Evolutionary conservation across 768 basidiomycete species (phyloP).

Genomic region (Gloeopeniophorella convolvens): DNA sequence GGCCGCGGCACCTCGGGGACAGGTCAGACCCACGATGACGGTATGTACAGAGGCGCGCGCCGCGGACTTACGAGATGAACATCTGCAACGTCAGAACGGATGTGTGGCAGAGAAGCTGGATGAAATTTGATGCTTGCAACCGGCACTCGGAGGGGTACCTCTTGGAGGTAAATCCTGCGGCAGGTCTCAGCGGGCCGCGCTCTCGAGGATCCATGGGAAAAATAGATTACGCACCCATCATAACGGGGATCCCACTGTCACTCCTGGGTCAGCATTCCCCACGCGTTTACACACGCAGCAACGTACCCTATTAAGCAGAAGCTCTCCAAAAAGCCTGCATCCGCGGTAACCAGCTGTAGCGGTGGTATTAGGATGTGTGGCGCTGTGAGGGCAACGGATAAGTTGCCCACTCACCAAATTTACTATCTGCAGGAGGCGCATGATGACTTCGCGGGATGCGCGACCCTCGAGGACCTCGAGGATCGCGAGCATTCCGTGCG

Average conservation of each 20-base stretch:
- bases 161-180: constrained; percentile 84
- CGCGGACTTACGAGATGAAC: constrained; percentile 92
- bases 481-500: constrained; percentile 93
- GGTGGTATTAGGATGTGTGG: too few relatives aligned
- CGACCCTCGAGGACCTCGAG: constrained; percentile 88
- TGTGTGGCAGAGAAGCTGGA: constrained; percentile 85
- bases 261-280: background rate
- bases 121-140: constrained; percentile 92
- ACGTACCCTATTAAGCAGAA: constrained; percentile 85
- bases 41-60: background rate
- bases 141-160: constrained; percentile 90
- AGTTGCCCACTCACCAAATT: constrained; percentile 77
- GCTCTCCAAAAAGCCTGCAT: constrained; percentile 85
- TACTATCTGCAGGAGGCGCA: constrained; percentile 81
- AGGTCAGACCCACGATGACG: background rate
- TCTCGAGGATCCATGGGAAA: constrained; percentile 4
- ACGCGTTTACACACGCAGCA: background rate
- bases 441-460: constrained; percentile 77
- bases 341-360: constrained; percentile 47
- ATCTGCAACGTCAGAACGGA: constrained; percentile 94
- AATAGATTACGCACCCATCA: constrained; percentile 65
- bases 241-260: constrained; percentile 83
- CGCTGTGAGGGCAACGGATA: too few relatives aligned
- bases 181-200: background rate
- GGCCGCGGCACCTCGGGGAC: constrained; percentile 73